Base-by-base conservation (phyloP, 2,329 filamentous ascomycete species). In the Apiospora saccharicola region DNA sequence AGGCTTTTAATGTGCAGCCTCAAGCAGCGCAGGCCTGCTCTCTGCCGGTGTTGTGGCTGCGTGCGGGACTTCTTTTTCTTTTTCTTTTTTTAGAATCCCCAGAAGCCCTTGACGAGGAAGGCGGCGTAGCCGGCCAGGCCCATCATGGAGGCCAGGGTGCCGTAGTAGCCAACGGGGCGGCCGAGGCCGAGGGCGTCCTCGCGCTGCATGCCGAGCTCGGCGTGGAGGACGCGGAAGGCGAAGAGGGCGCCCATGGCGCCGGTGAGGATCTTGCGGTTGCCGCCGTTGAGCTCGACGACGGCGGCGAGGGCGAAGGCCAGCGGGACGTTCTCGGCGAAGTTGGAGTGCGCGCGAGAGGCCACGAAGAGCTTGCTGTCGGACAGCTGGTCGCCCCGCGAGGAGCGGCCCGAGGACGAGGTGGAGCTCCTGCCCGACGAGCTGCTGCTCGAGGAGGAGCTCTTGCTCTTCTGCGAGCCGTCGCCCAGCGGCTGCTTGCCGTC, bases 301-400 rank as follows among this genome's bases (percentile, higher is more conserved):
- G 78, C 78, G 34, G 79, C 79, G 26, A 81, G 74, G 22, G 73
- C 71, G 47, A 81, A 73, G n/a, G 75, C 79, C 3, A 80, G 72
- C 13, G 79, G 80, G 44, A 80, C 79, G 72, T 81, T 78, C 76
- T 81, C 79, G 71, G 74, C 71, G 71, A 80, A 81, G 71, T 80
- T 81, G 67, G 74, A 71, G 71, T 81, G 79, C 72, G 75, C 74
- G 34, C 79, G 77, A 26, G 69, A 73, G 24, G 77, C 76, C 30
- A 79, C 71, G 71, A 76, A 78, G 51, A 81, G 74, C 70, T 74
- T 73, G 74, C 78, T 76, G 34, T 64, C 57, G 57, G 57, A 37
- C 57, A 64, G 57, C 57, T 64, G 57, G 34, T 64, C 57, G 72
- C 67, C 41, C 22, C 67, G 67, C 26, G 67, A 67, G 30, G 30